Percentiles rank a stretch among this genome's conserved stretches.
phyloP scores from a whole-genome alignment of 2,329 filamentous ascomycete species.

The Colletotrichum costaricense region DNA sequence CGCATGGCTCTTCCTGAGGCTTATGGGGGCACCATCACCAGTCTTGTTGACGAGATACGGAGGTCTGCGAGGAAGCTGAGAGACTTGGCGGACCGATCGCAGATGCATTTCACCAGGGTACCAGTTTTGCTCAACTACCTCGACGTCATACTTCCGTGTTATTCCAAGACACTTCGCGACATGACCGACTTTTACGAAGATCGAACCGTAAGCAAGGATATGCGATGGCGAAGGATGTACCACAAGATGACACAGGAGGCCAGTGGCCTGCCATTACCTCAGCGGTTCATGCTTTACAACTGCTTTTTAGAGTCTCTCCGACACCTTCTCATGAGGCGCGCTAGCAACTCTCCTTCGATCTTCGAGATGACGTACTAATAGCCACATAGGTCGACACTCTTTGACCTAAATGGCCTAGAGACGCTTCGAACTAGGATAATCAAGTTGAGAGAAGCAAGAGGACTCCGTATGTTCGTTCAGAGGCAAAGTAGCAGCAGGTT shows the following conservation, averaged over 20 bases:
- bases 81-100: constrained; percentile 65
- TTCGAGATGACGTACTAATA: neutral
- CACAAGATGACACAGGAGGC: constrained; percentile 65
- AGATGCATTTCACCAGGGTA: constrained; percentile 61
- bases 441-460: constrained; percentile 62
- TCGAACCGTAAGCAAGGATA: constrained; percentile 56
- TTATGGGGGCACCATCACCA: constrained; percentile 59
- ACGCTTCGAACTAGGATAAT: constrained; percentile 59
- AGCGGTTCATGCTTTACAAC: constrained; percentile 67
- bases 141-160: constrained; percentile 66
- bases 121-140: constrained; percentile 66
- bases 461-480: constrained; percentile 57
- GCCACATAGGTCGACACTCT: constrained; percentile 57
- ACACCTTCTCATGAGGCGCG: constrained; percentile 63
- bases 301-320: constrained; percentile 62
- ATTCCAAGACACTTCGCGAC: constrained; percentile 63
- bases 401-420: constrained; percentile 67
- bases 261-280: constrained; percentile 60
- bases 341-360: neutral
- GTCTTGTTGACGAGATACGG: constrained; percentile 60
- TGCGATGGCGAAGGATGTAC: constrained; percentile 70
- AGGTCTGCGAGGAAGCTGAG: constrained; percentile 58
- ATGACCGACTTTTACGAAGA: constrained; percentile 65
- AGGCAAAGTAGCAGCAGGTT: neutral
- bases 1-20: constrained; percentile 55